A percentile compares a stretch with the other conserved stretches of the same genome.
Conservation (phyloP, 176 grass and related monocot genomes). For the Areca catechu region DNA sequence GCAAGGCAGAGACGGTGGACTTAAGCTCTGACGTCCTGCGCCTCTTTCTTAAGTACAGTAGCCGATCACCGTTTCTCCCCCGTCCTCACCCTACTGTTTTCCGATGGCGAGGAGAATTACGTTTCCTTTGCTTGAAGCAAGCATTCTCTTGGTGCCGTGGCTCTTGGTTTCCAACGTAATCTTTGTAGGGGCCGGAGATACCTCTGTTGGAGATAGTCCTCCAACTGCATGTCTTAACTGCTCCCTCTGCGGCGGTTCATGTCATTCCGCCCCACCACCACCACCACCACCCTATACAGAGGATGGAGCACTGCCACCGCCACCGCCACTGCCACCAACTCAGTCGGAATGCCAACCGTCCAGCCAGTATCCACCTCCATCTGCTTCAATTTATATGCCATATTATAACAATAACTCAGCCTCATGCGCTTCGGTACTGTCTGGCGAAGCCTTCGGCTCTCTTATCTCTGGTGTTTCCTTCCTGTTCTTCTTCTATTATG, state of each 20-base stretch:
- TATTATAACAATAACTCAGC: conserved; percentile 18
- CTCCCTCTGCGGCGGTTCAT: neutral
- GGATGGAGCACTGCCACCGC: neutral
- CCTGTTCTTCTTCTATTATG: neutral
- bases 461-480: neutral
- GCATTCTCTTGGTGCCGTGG: neutral
- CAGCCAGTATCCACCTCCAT: neutral
- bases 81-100: neutral
- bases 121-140: neutral
- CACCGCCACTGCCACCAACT: neutral
- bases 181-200: neutral
- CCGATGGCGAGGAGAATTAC: neutral
- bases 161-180: neutral
- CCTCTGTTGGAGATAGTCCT: neutral
- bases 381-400: neutral
- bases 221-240: conserved; percentile 8
- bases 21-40: neutral
- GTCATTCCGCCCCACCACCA: neutral
- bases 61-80: neutral
- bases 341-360: neutral
- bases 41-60: neutral
- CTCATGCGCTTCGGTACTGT: neutral
- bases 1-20: neutral
- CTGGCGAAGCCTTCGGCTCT: neutral
- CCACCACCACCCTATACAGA: neutral